Evolutionary conservation across 75 land plant species (phyloP).

Genomic region (Pseudotsuga menziesii): DNA sequence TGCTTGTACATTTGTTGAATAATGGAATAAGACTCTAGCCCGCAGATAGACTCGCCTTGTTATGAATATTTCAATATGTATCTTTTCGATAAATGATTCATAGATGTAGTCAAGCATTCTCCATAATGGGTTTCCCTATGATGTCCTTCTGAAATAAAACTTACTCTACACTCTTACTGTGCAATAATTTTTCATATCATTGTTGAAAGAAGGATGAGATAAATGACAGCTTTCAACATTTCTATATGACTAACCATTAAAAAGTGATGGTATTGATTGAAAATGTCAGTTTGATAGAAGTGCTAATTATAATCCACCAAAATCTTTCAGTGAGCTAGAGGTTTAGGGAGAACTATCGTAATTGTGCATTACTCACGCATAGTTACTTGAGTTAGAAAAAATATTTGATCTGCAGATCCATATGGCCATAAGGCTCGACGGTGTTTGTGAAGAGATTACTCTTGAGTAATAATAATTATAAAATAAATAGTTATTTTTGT

Average conservation of each 20-base stretch:
- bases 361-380: no score
- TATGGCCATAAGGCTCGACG: neutral
- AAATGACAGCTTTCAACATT: neutral
- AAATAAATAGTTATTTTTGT: neutral
- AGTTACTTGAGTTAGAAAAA: no score
- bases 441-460: neutral
- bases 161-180: neutral
- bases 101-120: neutral
- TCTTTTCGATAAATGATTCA: neutral
- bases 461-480: neutral
- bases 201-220: neutral
- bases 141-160: neutral
- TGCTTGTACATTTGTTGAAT: conserved; percentile 1
- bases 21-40: no score
- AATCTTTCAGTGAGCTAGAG: neutral
- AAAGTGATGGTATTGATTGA: neutral
- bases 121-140: neutral
- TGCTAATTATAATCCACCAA: neutral
- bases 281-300: neutral
- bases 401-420: no score
- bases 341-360: neutral
- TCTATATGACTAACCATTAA: neutral
- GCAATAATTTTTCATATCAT: neutral
- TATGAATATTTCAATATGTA: neutral
- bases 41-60: neutral